A percentile compares a stretch with the other conserved stretches of the same genome.
phyloP scores from a whole-genome alignment of 2,329 filamentous ascomycete genomes.

The Cladosporium sp. region DNA sequence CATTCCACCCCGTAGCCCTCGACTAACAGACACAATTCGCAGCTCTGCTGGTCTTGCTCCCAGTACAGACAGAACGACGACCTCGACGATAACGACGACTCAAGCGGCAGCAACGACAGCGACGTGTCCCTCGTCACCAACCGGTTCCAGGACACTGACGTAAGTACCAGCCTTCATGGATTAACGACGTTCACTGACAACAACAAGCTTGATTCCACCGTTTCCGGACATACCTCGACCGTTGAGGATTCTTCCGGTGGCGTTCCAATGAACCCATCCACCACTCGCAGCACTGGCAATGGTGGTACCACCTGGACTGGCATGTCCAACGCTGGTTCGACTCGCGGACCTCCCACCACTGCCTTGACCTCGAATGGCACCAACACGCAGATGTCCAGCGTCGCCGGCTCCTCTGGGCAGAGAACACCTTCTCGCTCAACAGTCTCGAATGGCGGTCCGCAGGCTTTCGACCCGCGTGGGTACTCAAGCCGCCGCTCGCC shows the following conservation, averaged over 20 bases:
- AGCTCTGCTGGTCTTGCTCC: slow-evolving; percentile 9
- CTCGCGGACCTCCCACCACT: not conserved
- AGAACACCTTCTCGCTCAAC: not conserved
- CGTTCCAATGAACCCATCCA: not conserved
- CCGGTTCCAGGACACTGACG: not conserved
- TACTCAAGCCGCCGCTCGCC: not conserved
- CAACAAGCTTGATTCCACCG: not conserved
- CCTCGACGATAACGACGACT: not conserved
- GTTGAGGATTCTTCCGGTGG: not conserved
- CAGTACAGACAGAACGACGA: not conserved
- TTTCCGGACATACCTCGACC: not conserved
- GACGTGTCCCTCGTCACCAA: not conserved
- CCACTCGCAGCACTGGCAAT: not conserved
- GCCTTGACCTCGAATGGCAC: too few species aligned
- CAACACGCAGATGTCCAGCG: not conserved
- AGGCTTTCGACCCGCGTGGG: not conserved
- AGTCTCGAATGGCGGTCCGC: not conserved
- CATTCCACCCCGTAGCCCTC: too few species aligned
- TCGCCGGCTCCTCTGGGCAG: not conserved
- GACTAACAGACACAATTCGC: not conserved
- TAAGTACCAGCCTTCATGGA: not conserved
- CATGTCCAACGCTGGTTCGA: not conserved
- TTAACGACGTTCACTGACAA: not conserved
- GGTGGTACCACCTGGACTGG: not conserved
- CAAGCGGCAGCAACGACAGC: not conserved